Conservation (phyloP, 768 basidiomycete species). For the Podaxis mareebaensis region DNA sequence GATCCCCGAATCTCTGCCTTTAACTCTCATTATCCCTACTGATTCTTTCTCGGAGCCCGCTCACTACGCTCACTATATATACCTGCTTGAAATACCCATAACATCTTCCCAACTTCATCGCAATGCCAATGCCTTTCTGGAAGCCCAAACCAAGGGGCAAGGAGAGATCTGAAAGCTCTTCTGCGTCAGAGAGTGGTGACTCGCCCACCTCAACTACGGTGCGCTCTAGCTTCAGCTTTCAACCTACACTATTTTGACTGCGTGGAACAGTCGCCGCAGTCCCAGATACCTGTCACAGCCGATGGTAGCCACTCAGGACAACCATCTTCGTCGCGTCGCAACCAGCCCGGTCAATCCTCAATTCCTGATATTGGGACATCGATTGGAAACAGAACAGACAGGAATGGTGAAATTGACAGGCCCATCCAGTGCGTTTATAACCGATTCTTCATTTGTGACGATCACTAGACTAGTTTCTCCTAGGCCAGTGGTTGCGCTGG, state of each 20-base stretch:
- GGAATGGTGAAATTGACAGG: neutral
- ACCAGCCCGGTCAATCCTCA: conserved; percentile 1
- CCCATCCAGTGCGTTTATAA: conserved; percentile 10
- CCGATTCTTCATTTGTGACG: neutral
- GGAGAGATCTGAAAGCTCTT: conserved; percentile 7
- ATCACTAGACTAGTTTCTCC: neutral
- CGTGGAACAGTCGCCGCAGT: neutral
- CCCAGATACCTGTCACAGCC: conserved; percentile 1
- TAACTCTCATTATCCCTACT: conserved; percentile 1
- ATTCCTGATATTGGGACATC: conserved; percentile 2
- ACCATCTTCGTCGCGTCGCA: conserved; percentile 10
- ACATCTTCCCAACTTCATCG: neutral
- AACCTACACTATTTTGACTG: neutral
- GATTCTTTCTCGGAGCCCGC: neutral
- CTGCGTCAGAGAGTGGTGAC: conserved; percentile 15
- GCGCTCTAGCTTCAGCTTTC: neutral
- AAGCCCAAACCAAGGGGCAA: conserved; percentile 1
- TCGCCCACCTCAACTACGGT: conserved; percentile 13
- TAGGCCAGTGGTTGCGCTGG: neutral
- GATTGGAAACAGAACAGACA: neutral
- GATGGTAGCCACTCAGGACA: conserved; percentile 5
- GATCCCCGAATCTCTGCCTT: conserved; percentile 11
- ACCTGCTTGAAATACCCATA: neutral
- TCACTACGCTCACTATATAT: neutral
- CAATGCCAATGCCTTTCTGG: conserved; percentile 9